Evolutionary conservation across 2,329 filamentous ascomycete species (phyloP).

Genomic region (Mariannaea sp.): DNA sequence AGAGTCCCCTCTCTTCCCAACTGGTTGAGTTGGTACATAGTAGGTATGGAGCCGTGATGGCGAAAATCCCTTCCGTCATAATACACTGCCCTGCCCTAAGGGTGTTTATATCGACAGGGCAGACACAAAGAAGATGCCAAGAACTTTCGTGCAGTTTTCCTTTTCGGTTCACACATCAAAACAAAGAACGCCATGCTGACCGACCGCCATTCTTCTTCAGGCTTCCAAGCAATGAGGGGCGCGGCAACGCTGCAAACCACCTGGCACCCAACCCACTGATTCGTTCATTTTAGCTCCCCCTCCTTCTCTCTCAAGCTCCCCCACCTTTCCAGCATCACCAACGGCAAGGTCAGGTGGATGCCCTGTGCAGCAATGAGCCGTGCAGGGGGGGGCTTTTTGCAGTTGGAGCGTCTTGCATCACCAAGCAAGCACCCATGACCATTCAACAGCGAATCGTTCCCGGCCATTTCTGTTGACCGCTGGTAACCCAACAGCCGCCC

Average conservation of each 20-base stretch:
- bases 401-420: slow-evolving; percentile 10
- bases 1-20: no score
- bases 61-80: no score
- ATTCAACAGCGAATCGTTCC: neutral
- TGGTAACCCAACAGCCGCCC: neutral
- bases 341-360: slow-evolving; percentile 3
- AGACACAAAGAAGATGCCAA: no score
- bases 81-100: no score
- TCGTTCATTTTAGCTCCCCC: neutral
- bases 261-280: slow-evolving; percentile 1
- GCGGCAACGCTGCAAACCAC: slow-evolving; percentile 1
- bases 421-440: neutral
- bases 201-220: neutral
- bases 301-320: slow-evolving; percentile 4
- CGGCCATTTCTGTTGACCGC: neutral
- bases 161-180: neutral
- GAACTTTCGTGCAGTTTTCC: no score
- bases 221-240: slow-evolving; percentile 7
- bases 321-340: slow-evolving; percentile 9
- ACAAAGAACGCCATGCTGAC: neutral
- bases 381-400: slow-evolving; percentile 2
- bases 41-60: no score
- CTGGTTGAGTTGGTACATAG: no score
- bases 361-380: slow-evolving; percentile 8
- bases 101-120: no score